Percentiles rank a stretch among this genome's conserved stretches.
These are phyloP conservation scores for Pythium aphanidermatum DNA, from an alignment of 352 stramenopile genomes.

Conservation along the genomic window DNA sequence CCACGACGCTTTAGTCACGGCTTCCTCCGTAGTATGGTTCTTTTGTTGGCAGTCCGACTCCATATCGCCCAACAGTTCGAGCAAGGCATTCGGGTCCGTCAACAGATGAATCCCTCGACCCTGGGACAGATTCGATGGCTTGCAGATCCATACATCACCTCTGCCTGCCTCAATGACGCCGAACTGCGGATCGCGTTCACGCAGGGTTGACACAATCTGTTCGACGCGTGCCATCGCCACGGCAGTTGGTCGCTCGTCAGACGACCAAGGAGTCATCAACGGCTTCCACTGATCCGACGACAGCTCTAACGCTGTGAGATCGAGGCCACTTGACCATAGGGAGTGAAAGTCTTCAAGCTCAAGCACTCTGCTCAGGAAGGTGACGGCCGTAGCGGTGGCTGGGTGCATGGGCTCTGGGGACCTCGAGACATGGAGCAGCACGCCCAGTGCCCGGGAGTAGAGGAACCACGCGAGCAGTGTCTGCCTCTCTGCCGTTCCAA, in stretches of 20 bases:
- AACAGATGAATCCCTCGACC: slow-evolving; percentile 61
- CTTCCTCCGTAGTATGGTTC: neutral
- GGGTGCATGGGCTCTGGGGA: no score
- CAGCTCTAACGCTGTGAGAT: slow-evolving; percentile 9
- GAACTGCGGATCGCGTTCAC: slow-evolving; percentile 37
- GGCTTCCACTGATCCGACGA: slow-evolving; percentile 7
- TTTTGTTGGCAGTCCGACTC: neutral
- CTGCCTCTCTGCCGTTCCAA: neutral
- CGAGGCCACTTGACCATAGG: neutral
- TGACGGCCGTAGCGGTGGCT: neutral
- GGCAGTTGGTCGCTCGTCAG: no score
- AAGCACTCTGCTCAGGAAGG: slow-evolving; percentile 2
- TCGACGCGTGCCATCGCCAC: no score
- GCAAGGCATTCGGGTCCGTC: slow-evolving; percentile 27
- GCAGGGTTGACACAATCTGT: no score
- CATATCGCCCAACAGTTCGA: slow-evolving; percentile 9
- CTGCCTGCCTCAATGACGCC: slow-evolving; percentile 17
- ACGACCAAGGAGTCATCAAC: no score
- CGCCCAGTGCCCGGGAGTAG: slow-evolving; percentile 38
- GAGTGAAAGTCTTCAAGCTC: slow-evolving; percentile 8
- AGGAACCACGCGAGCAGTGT: slow-evolving; percentile 34
- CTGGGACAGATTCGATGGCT: slow-evolving; percentile 70
- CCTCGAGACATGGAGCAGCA: slow-evolving; percentile 1
- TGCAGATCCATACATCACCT: slow-evolving; percentile 74
- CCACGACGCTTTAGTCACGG: slow-evolving; percentile 16